Base-by-base conservation (phyloP, 1,139 yeast species). In the Candida sanyaensis region DNA sequence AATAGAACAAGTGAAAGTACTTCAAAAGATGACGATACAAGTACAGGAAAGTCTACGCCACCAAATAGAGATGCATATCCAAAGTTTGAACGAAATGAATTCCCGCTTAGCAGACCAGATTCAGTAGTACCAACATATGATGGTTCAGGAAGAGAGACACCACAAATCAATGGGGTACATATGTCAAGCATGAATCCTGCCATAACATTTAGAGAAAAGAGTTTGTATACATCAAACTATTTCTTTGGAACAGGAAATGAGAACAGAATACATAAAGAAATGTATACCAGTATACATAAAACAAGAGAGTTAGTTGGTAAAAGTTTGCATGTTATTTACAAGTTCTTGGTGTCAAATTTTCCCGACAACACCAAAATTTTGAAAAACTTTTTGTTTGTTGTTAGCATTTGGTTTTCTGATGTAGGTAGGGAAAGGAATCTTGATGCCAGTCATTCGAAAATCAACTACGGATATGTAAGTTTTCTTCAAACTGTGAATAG, bases 401-500 rank as follows among this genome's bases (percentile, higher is more conserved):
- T 87, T 46, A 84, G 87, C 56, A 83, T 87, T 9, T 93, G 96
- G 91, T 82, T 93, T 54, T 79, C 88, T 13, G 96, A 91, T 62
- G 87, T 88, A 27, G 96, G 96, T 1, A 77, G 82, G 53, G 96
- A 88, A 57, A 73, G 88, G 11, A 71, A 86, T 1, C 79, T 86
- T 44, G 86, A 79, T 45, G 69, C 80, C 10, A 81, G 84, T 52
- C 75, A 73, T 50, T 71, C 77, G 0, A 66, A 64, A 41, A 62
- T 74, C 34, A 68, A 65, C 54, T 69, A 67, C 60, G 67, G 68
- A 21, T 68, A 73, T 56, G 60, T 68, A 47, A 65, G 66, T 37
- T 60, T 65, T 10, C 62, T 69, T 30, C 80, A 78, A 48, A 69
- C 68, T 17, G 66, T 81, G 28, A 75, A 76, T 41, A 65, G 76